Base-by-base conservation (phyloP, 2,329 filamentous ascomycete genomes). In the Monosporascus cannonballus region DNA sequence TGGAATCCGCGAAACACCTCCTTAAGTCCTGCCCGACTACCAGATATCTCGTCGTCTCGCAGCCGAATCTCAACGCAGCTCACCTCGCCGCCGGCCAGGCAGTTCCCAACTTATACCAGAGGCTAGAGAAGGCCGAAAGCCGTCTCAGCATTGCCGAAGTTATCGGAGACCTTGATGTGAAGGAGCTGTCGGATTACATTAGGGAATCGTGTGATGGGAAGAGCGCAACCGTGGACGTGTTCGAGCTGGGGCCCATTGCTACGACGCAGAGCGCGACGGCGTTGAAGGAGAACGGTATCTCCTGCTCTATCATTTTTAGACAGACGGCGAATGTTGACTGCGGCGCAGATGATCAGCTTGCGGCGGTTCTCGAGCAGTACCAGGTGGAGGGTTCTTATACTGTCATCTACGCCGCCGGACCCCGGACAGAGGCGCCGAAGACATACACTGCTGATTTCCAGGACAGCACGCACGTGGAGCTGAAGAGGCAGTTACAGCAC, bases 1-100 rank as follows among this genome's bases (percentile, higher is more conserved):
- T 77, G 45, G 62, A 69, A 20, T 67, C 72, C 11, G 71, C 75
- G 24, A 73, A 76, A 55, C 59, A 71, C n/a, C 66, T 84, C 49
- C 79, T 96, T 25, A 74, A 76, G 39, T 70, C 72, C 51, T 96
- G 90, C 70, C 86, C 87, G 2, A 90, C 88, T 20, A 78, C 84
- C 49, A 80, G 80, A 61, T 96, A 96, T 72, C 74, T 95, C 53
- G 69, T 96, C 59, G 80, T 95, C 56, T 82, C 84, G 30, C 90
- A 96, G 67, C 85, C 88, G 11, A 87, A 87, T 59, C 77, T 91
- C 52, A 84, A 85, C 60, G 80, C 84, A 42, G 75, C 77, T 56
- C 90, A 96, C 68, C 84, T 93, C 62, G 71, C 73, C 59, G 72
- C 74, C 54, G 64, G 61, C 66, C 71, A 69, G 66, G 55, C 59